Evolutionary conservation across 139 green algal genomes (phyloP).

Genomic region (Chlorella sp.): DNA sequence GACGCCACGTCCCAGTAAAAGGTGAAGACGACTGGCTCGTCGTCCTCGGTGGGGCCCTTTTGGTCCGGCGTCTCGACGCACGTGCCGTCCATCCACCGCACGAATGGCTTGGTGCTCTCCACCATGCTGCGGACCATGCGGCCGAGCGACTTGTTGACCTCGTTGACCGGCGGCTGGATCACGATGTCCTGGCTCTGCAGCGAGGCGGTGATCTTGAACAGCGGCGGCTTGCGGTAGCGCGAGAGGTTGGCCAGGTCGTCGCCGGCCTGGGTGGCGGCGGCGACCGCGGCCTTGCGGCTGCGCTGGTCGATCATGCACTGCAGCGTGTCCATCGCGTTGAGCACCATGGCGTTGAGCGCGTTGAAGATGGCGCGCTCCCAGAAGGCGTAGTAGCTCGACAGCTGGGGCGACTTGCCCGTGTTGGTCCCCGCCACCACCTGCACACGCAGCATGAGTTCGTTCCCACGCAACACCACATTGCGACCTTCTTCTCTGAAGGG

Average conservation of each 20-base stretch:
- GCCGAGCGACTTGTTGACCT: constrained; percentile 63
- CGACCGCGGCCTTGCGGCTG: background rate
- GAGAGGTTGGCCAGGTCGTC: background rate
- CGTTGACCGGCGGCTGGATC: constrained; percentile 67
- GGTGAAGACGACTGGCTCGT: constrained; percentile 73
- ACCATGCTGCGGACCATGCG: constrained; percentile 60
- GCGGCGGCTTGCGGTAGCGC: constrained; percentile 10
- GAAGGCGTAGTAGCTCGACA: constrained; percentile 76
- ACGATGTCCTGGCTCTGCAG: constrained; percentile 73
- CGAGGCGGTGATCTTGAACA: constrained; percentile 64
- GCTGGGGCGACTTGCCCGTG: constrained; percentile 66
- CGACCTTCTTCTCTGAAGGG: no score
- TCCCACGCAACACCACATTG: no score
- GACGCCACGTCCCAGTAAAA: constrained; percentile 75
- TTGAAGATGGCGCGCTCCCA: constrained; percentile 85
- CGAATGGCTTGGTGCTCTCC: constrained; percentile 70
- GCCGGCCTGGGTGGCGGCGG: background rate
- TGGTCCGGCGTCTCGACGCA: constrained; percentile 79
- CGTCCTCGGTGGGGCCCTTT: constrained; percentile 48
- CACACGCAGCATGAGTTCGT: no score
- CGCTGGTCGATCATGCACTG: constrained; percentile 29
- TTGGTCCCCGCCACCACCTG: constrained; percentile 78
- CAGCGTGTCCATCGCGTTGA: constrained; percentile 57
- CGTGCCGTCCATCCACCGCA: constrained; percentile 88
- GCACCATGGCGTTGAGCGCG: constrained; percentile 71